Conservation (phyloP, 1,284 basidiomycete genomes). For the Rhodotorula sp. region DNA sequence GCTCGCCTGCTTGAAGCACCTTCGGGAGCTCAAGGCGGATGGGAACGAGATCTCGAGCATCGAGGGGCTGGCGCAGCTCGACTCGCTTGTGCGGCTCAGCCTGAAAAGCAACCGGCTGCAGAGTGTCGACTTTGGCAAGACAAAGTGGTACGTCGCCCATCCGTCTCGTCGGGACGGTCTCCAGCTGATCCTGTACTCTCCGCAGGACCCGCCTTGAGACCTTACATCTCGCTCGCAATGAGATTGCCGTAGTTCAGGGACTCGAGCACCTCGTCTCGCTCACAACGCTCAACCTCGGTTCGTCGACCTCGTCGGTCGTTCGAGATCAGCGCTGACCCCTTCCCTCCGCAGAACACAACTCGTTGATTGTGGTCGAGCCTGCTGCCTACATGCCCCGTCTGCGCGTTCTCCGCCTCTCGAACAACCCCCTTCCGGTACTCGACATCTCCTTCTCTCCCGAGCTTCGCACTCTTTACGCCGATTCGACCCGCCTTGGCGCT, state of each 20-base stretch:
- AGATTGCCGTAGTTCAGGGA: slow-evolving; percentile 62
- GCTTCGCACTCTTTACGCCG: slow-evolving; percentile 81
- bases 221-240: slow-evolving; percentile 78
- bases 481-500: slow-evolving; percentile 71
- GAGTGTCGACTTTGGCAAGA: slow-evolving; percentile 62
- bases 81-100: slow-evolving; percentile 77
- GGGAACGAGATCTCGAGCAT: slow-evolving; percentile 73
- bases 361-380: slow-evolving; percentile 51
- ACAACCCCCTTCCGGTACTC: slow-evolving; percentile 71
- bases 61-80: slow-evolving; percentile 75
- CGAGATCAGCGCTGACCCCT: neutral
- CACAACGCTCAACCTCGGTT: slow-evolving; percentile 75
- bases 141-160: slow-evolving; percentile 64
- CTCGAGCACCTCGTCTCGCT: slow-evolving; percentile 64
- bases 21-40: slow-evolving; percentile 86
- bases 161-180: slow-evolving; percentile 21
- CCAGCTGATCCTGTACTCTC: neutral
- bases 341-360: slow-evolving; percentile 66
- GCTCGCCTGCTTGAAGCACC: slow-evolving; percentile 74
- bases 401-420: slow-evolving; percentile 80
- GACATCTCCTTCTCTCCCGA: slow-evolving; percentile 68
- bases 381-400: slow-evolving; percentile 60
- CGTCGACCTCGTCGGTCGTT: slow-evolving; percentile 44
- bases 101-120: slow-evolving; percentile 72
- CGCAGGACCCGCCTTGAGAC: slow-evolving; percentile 74